Conservation (phyloP, 148 eudicot species). For the Polygonum aviculare region DNA sequence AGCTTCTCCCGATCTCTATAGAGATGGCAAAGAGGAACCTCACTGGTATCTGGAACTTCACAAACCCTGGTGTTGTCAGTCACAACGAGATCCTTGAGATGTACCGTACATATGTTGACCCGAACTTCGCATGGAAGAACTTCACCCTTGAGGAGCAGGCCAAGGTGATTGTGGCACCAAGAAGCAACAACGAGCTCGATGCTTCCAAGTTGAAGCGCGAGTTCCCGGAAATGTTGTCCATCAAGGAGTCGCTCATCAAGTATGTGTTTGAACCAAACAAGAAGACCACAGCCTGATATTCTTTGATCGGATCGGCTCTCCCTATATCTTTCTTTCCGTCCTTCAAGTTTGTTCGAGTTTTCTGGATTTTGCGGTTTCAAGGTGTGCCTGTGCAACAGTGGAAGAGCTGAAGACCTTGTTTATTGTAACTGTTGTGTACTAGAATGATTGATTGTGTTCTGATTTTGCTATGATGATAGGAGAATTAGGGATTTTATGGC, state of each 20-base stretch:
- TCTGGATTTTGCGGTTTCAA: neutral
- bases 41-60: constrained; percentile 51
- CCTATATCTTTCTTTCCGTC: too few relatives aligned
- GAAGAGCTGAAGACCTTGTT: neutral
- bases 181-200: constrained; percentile 55
- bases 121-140: constrained; percentile 38
- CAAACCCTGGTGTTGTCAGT: constrained; percentile 55
- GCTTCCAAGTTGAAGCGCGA: constrained; percentile 31
- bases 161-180: constrained; percentile 44
- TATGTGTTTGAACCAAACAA: constrained; percentile 39
- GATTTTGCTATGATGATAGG: constrained; percentile 1
- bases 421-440: neutral
- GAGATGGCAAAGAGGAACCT: constrained; percentile 55
- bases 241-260: constrained; percentile 36
- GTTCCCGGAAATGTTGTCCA: constrained; percentile 37
- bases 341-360: neutral
- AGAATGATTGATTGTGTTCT: constrained; percentile 6
- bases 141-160: constrained; percentile 45
- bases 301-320: neutral
- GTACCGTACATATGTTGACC: constrained; percentile 42
- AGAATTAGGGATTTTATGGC: neutral
- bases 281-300: constrained; percentile 17
- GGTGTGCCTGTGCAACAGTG: neutral
- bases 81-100: constrained; percentile 48
- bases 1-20: constrained; percentile 45